These are phyloP conservation scores for Sphagnum contortum DNA, from an alignment of 225 moss, liverwort and hornwort species.

Conservation along the genomic window DNA sequence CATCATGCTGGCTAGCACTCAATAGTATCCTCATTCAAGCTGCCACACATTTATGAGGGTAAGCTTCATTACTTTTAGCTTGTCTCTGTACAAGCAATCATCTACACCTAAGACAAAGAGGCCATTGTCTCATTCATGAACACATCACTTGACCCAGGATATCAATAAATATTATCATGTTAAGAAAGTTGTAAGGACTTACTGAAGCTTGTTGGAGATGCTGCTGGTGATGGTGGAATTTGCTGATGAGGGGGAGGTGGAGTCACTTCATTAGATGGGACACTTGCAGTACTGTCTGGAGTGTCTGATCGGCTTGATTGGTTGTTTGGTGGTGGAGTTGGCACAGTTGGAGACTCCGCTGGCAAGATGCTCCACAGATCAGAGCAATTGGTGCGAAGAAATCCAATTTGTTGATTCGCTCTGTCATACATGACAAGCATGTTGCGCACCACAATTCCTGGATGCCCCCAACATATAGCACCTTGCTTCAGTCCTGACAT, in stretches of 20 bases:
- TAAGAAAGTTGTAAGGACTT: not conserved
- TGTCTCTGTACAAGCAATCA: no score
- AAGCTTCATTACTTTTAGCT: no score
- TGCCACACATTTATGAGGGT: no score
- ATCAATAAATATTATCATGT: not conserved
- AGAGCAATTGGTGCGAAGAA: constrained; percentile 86
- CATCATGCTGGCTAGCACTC: no score
- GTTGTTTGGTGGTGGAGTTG: constrained; percentile 8
- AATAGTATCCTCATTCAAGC: no score
- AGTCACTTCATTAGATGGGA: constrained; percentile 10
- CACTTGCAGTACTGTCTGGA: constrained; percentile 9
- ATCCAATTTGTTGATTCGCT: constrained; percentile 59
- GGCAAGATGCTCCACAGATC: constrained; percentile 62
- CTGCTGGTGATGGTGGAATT: constrained; percentile 7
- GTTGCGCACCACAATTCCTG: constrained; percentile 92
- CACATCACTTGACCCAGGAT: not conserved
- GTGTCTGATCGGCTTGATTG: constrained; percentile 7
- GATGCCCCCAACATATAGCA: constrained; percentile 2
- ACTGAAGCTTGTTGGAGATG: not conserved
- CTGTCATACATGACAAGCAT: constrained; percentile 88
- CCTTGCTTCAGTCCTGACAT: no score
- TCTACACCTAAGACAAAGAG: no score
- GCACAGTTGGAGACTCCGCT: constrained; percentile 14
- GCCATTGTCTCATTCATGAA: no score
- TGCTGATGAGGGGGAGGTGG: constrained; percentile 10